Base-by-base conservation (phyloP, 129 eudicot genomes). In the Saposhnikovia divaricata region DNA sequence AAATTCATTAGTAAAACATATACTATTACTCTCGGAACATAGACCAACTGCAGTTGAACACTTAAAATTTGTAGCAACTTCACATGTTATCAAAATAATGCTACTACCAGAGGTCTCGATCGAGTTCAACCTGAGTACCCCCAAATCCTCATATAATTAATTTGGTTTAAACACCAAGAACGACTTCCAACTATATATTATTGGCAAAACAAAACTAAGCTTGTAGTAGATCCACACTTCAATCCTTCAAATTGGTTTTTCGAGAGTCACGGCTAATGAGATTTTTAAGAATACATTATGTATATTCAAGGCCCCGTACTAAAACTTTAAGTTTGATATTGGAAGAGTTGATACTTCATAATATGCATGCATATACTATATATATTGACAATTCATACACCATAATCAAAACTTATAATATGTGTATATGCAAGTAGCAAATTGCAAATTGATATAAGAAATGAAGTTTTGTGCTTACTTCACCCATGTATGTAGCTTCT, bases 401-500 rank as follows among this genome's bases (percentile, higher is more conserved):
- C n/a, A 51, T 19, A 4, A n/a, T n/a, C n/a, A 51, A 34, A 31
- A 31, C 61, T 51, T 19, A 51, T 51, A 51, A 51, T 9, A 51
- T 18, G 25, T 51, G 61, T 15, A 50, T 16, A 16, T 51, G 61
- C 61, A 34, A 34, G 37, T 34, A 34, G 37, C 37, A 34, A 1
- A 34, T 34, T 34, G 37, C 37, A 34, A 34, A 34, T 34, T 34
- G 3, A 61, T 10, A 61, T 61, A 25, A 21, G 15, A 61, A 9
- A 61, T 10, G 34, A n/a, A 61, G 69, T 3, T n/a, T 9, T 61
- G 69, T 3, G 3, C 69, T 61, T 61, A 61, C 69, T 61, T 61
- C 69, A 61, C 69, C 69, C 69, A 61, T 61, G 6, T 61, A 61
- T n/a, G 69, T 57, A 61, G 69, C 69, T 61, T 61, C 13, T 61